Conservation (phyloP, 305 asterid species). For the Plantago rigida region DNA sequence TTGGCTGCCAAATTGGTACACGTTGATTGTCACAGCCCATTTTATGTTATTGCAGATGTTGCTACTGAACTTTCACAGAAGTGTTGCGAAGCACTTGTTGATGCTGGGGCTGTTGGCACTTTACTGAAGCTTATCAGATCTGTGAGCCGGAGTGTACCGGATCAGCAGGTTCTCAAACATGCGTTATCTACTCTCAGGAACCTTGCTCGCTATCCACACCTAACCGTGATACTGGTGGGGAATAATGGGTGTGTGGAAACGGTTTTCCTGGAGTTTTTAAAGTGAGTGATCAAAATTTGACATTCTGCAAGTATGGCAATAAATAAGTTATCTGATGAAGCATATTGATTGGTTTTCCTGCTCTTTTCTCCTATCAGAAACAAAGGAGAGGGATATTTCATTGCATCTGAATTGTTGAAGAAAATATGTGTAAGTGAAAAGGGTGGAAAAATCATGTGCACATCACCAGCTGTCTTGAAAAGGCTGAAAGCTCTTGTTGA, state of each 20-base stretch:
- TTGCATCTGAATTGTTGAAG: constrained; percentile 72
- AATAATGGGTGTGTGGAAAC: constrained; percentile 53
- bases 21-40: constrained; percentile 4
- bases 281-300: constrained; percentile 33
- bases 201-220: constrained; percentile 71
- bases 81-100: constrained; percentile 89
- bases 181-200: constrained; percentile 82
- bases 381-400: constrained; percentile 83
- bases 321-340: neutral
- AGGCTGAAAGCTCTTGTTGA: constrained; percentile 64
- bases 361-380: constrained; percentile 41
- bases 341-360: neutral
- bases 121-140: constrained; percentile 64
- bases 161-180: constrained; percentile 82
- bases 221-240: constrained; percentile 39
- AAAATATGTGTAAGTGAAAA: constrained; percentile 40
- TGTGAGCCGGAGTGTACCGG: constrained; percentile 89
- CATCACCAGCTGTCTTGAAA: constrained; percentile 52
- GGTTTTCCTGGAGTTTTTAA: constrained; percentile 51
- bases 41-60: constrained; percentile 45
- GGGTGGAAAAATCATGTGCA: constrained; percentile 48
- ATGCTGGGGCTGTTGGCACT: constrained; percentile 73
- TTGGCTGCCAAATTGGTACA: neutral
- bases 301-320: neutral
- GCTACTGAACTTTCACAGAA: constrained; percentile 77